Evolutionary conservation across 345 rosid species (phyloP), one percentile per base, ranked within the genome.

Genomic region (Eucalyptus fibrosa): DNA sequence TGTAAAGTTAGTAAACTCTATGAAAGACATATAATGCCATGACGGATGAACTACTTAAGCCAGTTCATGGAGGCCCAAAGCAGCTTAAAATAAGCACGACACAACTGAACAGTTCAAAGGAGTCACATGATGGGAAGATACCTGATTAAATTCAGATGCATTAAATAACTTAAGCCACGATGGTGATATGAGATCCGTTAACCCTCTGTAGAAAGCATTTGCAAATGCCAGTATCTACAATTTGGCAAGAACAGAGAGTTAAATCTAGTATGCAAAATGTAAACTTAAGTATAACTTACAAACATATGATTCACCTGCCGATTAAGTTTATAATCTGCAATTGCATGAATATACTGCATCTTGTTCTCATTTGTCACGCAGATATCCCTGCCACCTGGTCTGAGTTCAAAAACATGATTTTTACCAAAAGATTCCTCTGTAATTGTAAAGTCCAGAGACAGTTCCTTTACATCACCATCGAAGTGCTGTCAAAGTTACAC

Each of bases 291-390:
- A 88, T 82, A 32, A 82, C 59, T 80, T 89, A 80, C 65, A 49
- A 44, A 88, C 51, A 44, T 88, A 89, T 49, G 88, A n/a, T 11
- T 89, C 88, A 97, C 99, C 99, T 97, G 99, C 89, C 98, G 92
- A 88, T 97, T 97, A 91, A 97, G 99, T 93, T 97, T 97, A 91
- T 96, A 96, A 94, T 97, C 98, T 50, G 99, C 99, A 94, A 97
- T 97, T 88, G 98, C 99, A 95, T 97, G 98, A 92, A 97, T 93
- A 89, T 97, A 97, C 91, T 97, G 99, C 99, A 97, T 97, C 94
- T 97, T 97, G 95, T 97, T 97, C 88, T 96, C 98, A 92, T 96
- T 94, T 88, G 96, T 94, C 88, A 97, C 99, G 60, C 90, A 92
- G 88, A 94, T 90, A 93, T 97, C 98, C 92, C 92, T 96, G 87